Conservation (phyloP, 2,329 filamentous ascomycete genomes). For the Ophiostoma sp. region DNA sequence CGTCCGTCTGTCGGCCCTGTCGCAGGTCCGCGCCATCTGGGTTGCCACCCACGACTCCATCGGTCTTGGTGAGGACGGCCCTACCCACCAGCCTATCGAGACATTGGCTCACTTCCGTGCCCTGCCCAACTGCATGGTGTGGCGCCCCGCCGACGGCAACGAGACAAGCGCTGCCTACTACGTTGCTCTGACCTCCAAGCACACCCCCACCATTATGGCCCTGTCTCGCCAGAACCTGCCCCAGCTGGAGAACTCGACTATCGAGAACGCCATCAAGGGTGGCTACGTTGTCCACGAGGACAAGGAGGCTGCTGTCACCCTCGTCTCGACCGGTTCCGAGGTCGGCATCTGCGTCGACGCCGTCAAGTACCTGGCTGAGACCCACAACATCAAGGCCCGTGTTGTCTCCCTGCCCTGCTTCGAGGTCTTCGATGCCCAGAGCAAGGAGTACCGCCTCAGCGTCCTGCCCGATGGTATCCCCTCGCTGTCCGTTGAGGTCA, state of each 20-base stretch:
- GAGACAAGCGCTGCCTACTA: slow-evolving; percentile 98
- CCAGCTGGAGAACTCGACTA: slow-evolving; percentile 88
- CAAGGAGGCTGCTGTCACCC: slow-evolving; percentile 75
- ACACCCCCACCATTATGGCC: slow-evolving; percentile 87
- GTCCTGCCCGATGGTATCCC: slow-evolving; percentile 93
- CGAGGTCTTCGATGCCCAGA: slow-evolving; percentile 91
- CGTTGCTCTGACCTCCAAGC: slow-evolving; percentile 80
- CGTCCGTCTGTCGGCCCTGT: slow-evolving; percentile 88
- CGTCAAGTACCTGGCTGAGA: slow-evolving; percentile 82
- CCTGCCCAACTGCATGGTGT: slow-evolving; percentile 98
- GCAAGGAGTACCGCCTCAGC: slow-evolving; percentile 89
- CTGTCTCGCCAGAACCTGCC: slow-evolving; percentile 97
- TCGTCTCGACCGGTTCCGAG: slow-evolving; percentile 94
- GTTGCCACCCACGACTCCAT: slow-evolving; percentile 98
- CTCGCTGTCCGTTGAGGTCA: slow-evolving; percentile 88
- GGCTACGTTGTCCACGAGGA: slow-evolving; percentile 86
- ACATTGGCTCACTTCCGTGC: slow-evolving; percentile 97
- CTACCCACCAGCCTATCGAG: slow-evolving; percentile 98
- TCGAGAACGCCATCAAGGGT: slow-evolving; percentile 88
- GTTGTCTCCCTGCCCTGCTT: slow-evolving; percentile 95
- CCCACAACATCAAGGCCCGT: slow-evolving; percentile 80
- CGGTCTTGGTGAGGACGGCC: slow-evolving; percentile 96
- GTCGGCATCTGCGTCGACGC: slow-evolving; percentile 90
- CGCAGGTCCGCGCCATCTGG: slow-evolving; percentile 87
- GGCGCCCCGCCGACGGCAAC: slow-evolving; percentile 97